phyloP scores from a whole-genome alignment of 2,329 filamentous ascomycete species.

The Sporothrix phasma region DNA sequence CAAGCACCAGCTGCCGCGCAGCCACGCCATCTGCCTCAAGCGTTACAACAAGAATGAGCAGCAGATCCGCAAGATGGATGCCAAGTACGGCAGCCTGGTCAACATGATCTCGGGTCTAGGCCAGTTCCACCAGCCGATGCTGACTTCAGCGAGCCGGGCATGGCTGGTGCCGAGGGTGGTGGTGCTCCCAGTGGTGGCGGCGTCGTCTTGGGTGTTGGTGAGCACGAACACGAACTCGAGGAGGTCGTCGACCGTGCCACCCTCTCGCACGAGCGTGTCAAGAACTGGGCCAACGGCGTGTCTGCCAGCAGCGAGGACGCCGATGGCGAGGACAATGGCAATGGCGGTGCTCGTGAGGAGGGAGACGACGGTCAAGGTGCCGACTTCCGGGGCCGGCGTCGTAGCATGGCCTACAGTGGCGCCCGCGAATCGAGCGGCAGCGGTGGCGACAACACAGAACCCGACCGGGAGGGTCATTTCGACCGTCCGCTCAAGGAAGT shows the following conservation, averaged over 20 bases:
- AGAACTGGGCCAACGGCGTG: slow-evolving; percentile 77
- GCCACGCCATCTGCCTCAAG: slow-evolving; percentile 84
- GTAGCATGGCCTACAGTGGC: not conserved
- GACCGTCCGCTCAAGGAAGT: slow-evolving; percentile 80
- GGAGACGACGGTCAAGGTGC: not conserved
- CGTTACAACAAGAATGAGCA: slow-evolving; percentile 81
- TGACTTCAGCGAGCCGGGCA: slow-evolving; percentile 45
- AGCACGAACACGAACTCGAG: not conserved
- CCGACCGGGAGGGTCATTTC: slow-evolving; percentile 63
- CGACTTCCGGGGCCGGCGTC: not conserved
- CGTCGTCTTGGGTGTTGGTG: not conserved
- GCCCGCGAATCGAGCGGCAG: slow-evolving; percentile 4
- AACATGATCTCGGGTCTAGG: slow-evolving; percentile 92
- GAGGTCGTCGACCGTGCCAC: slow-evolving; percentile 14
- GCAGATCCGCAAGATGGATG: slow-evolving; percentile 78
- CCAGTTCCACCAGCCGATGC: slow-evolving; percentile 76
- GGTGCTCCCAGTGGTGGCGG: not conserved
- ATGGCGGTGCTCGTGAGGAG: not conserved
- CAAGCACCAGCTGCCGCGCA: slow-evolving; percentile 88
- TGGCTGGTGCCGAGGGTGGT: not conserved
- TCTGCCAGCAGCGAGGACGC: slow-evolving; percentile 27
- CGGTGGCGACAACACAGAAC: slow-evolving; percentile 35
- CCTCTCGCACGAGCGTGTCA: slow-evolving; percentile 59
- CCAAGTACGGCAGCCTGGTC: slow-evolving; percentile 84
- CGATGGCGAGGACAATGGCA: not conserved